A percentile compares a stretch with the other conserved stretches of the same genome.
phyloP scores from a whole-genome alignment of 2,329 filamentous ascomycete genomes.

The Fonsecaea erecta region DNA sequence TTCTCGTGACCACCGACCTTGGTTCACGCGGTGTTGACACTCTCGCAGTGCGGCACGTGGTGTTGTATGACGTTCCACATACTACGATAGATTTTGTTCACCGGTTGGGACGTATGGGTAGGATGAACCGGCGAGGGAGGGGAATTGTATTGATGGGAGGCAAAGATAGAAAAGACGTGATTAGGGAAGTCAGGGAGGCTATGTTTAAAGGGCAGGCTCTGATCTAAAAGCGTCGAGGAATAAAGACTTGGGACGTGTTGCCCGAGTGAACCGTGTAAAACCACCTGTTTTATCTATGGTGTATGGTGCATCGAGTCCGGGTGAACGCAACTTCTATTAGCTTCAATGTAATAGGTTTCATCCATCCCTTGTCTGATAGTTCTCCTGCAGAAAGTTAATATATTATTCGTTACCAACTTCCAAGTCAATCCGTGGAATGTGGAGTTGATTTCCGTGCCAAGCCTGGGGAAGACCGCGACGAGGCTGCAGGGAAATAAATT shows the following conservation, averaged over 20 bases:
- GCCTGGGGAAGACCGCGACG: not conserved
- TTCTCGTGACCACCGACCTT: slow-evolving; percentile 91
- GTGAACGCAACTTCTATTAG: no score
- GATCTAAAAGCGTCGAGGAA: slow-evolving; percentile 48
- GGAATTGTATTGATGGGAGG: slow-evolving; percentile 90
- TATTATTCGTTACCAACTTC: no score
- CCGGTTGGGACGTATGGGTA: slow-evolving; percentile 84
- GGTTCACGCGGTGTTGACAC: slow-evolving; percentile 95
- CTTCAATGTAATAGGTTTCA: no score
- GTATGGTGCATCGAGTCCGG: not conserved
- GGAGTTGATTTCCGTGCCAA: not conserved
- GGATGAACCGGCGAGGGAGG: slow-evolving; percentile 88
- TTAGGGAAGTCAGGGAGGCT: slow-evolving; percentile 86
- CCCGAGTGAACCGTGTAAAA: not conserved
- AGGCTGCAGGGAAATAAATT: not conserved
- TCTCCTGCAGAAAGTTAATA: no score
- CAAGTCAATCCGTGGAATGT: not conserved
- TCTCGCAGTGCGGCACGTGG: slow-evolving; percentile 83
- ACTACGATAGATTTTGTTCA: slow-evolving; percentile 99
- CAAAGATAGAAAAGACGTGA: slow-evolving; percentile 85
- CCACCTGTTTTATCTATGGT: not conserved
- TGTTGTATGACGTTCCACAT: slow-evolving; percentile 96
- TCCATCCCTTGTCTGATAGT: no score
- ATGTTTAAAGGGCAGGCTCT: slow-evolving; percentile 82
- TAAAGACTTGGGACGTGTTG: not conserved